Evolutionary conservation across 805 yeast genomes (phyloP), one percentile per base, ranked within the genome.

Genomic region (Ogataea thermomethanolica): DNA sequence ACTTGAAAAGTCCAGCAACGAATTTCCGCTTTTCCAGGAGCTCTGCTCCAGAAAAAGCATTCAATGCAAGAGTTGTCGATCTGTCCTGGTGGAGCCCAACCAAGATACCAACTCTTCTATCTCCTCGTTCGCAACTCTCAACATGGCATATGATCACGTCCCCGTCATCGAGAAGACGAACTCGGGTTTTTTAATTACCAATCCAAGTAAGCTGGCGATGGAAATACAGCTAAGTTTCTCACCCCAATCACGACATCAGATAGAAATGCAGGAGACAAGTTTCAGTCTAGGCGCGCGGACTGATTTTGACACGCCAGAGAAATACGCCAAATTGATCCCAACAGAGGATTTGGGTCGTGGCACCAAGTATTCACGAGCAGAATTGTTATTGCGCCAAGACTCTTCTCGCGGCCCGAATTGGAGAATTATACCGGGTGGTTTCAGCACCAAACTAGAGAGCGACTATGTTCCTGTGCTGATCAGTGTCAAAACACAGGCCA

Each of bases 41-140:
- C 39, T 61, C 2, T 15, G 42, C 11, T 35, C 53, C 2, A 47
- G 48, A 22, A 31, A 45, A 20, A 42, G 39, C 1, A 11, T 43
- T 14, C 41, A 35, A n/a, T 59, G 62, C 40, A 51, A 45, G 39
- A 40, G 43, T 11, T 57, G 65, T 37, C 27, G 56, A 21, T 11
- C 40, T 8, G 29, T 28, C 7, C 26, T 59, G 22, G 38, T 45
- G 2, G 22, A 36, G 23, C 57, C 60, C 5, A 50, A 46, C 27
- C 13, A 38, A 5, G 59, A 54, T 4, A 48, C 54, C 4, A 6
- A 41, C 2, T 43, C 56, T 4, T 42, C 31, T 11, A 29, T 52
- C 3, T 54, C 51, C 35, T 53, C 20, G 20, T 17, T 51, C 25
- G 11, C 9, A 7, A 38, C 40, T 4, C 23, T 42, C 1, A 35